A percentile compares a stretch with the other conserved stretches of the same genome.
Evolutionary conservation across 345 rosid genomes (phyloP).

Genomic region (Orychophragmus violaceus): DNA sequence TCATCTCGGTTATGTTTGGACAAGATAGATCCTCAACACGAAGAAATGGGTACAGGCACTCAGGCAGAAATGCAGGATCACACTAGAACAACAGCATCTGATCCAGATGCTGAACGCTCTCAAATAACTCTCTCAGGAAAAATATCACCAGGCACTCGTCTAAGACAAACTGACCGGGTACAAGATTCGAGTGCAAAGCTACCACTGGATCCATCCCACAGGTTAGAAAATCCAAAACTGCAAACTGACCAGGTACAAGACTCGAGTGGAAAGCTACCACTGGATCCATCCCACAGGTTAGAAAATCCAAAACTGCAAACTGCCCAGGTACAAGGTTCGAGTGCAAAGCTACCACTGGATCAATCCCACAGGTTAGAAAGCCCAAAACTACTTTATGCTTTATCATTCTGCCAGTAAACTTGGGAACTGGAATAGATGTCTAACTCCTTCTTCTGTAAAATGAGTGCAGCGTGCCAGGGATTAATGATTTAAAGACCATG

Average conservation of each 20-base stretch:
- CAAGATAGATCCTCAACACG: constrained; percentile 20
- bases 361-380: constrained; percentile 42
- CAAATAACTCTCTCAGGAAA: constrained; percentile 20
- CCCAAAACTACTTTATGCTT: neutral
- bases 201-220: constrained; percentile 26
- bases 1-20: constrained; percentile 24
- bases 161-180: constrained; percentile 25
- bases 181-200: constrained; percentile 26
- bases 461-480: constrained; percentile 24
- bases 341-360: constrained; percentile 25
- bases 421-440: neutral
- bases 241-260: constrained; percentile 27
- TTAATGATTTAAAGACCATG: constrained; percentile 14
- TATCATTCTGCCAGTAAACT: neutral
- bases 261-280: constrained; percentile 24
- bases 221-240: constrained; percentile 43
- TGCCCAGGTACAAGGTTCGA: constrained; percentile 20
- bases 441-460: constrained; percentile 6
- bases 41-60: constrained; percentile 23
- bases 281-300: constrained; percentile 40
- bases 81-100: constrained; percentile 12
- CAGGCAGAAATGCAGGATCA: constrained; percentile 9
- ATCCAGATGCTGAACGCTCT: constrained; percentile 17
- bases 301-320: constrained; percentile 30
- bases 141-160: constrained; percentile 6